Evolutionary conservation across 2,329 filamentous ascomycete genomes (phyloP).

Genomic region (Gnomoniopsis smithogilvyi): DNA sequence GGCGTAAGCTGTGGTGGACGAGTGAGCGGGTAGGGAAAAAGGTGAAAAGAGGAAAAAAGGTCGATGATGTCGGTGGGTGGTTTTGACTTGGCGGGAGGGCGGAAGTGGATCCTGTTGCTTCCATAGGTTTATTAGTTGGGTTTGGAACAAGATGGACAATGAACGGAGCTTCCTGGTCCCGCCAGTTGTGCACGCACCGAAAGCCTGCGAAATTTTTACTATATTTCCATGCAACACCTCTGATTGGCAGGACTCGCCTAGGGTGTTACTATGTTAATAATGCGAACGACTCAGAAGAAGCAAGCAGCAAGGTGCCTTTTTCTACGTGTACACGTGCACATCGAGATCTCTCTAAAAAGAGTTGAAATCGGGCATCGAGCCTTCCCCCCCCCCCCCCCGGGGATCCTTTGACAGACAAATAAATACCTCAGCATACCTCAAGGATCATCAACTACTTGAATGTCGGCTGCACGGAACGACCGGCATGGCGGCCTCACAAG

Average conservation of each 20-base stretch:
- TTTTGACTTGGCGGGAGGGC: background rate
- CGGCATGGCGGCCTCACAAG: background rate
- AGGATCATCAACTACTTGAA: too few relatives aligned
- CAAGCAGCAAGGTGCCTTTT: too few relatives aligned
- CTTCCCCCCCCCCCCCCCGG: too few relatives aligned
- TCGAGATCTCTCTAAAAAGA: too few relatives aligned
- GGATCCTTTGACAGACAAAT: too few relatives aligned
- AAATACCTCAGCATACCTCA: too few relatives aligned
- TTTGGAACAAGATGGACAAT: background rate
- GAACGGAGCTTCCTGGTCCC: background rate
- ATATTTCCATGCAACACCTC: background rate
- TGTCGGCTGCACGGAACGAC: too few relatives aligned
- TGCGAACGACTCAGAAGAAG: too few relatives aligned
- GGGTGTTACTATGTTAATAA: background rate
- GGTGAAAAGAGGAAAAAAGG: background rate
- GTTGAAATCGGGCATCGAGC: too few relatives aligned
- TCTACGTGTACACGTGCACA: too few relatives aligned
- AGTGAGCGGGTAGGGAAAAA: background rate
- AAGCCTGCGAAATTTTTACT: background rate
- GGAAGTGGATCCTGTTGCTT: background rate
- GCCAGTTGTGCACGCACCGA: background rate
- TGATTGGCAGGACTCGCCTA: background rate
- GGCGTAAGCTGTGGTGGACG: background rate
- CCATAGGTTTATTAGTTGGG: background rate
- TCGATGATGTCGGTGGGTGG: conserved; percentile 4